phyloP scores from a whole-genome alignment of 2,329 filamentous ascomycete genomes.

The Tolypocladium nubicola region DNA sequence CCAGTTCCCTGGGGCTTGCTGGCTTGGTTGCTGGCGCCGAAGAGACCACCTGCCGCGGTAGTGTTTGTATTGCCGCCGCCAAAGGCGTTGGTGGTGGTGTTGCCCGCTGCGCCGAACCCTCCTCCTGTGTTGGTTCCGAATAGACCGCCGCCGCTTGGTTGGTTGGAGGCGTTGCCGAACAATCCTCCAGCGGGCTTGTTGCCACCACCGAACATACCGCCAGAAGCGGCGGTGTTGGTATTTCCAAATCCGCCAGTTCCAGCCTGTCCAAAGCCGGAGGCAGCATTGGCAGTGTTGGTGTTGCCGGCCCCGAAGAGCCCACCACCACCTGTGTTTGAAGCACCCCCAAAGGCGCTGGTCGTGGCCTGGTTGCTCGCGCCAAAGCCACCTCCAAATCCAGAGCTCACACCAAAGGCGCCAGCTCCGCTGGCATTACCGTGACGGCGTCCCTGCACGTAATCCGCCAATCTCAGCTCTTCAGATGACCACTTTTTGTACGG shows the following conservation, averaged over 20 bases:
- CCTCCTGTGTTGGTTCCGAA: conserved; percentile 18
- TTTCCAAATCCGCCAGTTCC: conserved; percentile 31
- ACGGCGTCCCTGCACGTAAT: conserved; percentile 79
- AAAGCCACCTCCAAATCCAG: conserved; percentile 42
- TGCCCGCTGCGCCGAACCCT: conserved; percentile 26
- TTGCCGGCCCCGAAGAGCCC: conserved; percentile 24
- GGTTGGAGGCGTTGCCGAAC: conserved; percentile 13
- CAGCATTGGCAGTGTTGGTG: conserved; percentile 18
- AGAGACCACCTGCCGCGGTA: conserved; percentile 24
- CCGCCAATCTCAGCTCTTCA: conserved; percentile 72
- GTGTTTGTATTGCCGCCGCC: conserved; percentile 17
- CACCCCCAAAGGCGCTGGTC: conserved; percentile 34
- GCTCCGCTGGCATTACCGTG: conserved; percentile 76
- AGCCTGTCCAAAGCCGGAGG: conserved; percentile 8
- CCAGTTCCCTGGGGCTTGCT: conserved; percentile 24
- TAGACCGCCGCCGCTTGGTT: conserved; percentile 10
- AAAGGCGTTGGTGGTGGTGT: conserved; percentile 18
- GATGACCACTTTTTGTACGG: conserved; percentile 83
- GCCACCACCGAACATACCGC: conserved; percentile 26
- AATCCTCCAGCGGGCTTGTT: conserved; percentile 14
- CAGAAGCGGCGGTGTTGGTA: conserved; percentile 12
- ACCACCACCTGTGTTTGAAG: conserved; percentile 16
- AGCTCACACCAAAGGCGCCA: conserved; percentile 66
- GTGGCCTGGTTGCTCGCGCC: conserved; percentile 23
- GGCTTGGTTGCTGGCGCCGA: conserved; percentile 26